phyloP scores from a whole-genome alignment of 2,329 filamentous ascomycete species.

The Pseudogymnoascus sp. region DNA sequence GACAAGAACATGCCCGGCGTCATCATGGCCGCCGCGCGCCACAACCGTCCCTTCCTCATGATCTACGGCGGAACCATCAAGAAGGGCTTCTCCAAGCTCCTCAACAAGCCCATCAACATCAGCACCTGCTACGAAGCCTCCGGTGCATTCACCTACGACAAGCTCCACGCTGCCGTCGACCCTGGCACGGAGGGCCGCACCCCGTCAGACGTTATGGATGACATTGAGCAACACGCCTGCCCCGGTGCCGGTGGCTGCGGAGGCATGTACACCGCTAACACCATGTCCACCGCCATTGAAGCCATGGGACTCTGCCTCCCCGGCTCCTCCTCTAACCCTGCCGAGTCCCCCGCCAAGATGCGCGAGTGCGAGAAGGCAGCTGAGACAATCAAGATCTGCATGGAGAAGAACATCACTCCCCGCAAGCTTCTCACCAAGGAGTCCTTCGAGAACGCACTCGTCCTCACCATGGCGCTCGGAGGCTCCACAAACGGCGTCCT shows the following conservation, averaged over 20 bases:
- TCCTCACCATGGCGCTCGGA: conserved; percentile 66
- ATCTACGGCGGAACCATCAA: conserved; percentile 89
- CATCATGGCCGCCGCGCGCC: conserved; percentile 81
- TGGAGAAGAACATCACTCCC: conserved; percentile 62
- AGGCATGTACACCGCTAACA: conserved; percentile 73
- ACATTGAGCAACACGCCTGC: conserved; percentile 63
- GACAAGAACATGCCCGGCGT: conserved; percentile 98
- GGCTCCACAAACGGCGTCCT: conserved; percentile 65
- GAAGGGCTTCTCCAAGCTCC: conserved; percentile 71
- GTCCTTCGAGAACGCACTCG: conserved; percentile 63
- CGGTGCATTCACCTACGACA: conserved; percentile 73
- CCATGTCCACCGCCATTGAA: conserved; percentile 66
- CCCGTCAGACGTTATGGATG: conserved; percentile 71
- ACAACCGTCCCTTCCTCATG: conserved; percentile 91
- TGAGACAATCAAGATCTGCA: conserved; percentile 58
- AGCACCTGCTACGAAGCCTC: conserved; percentile 81
- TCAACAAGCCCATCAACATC: conserved; percentile 78
- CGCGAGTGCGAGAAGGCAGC: conserved; percentile 62
- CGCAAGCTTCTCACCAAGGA: conserved; percentile 60
- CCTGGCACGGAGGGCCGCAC: conserved; percentile 56
- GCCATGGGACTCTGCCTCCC: conserved; percentile 62
- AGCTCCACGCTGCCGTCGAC: conserved; percentile 60
- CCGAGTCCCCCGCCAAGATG: conserved; percentile 60
- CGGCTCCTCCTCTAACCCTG: conserved; percentile 62
- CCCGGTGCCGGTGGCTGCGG: conserved; percentile 62